Conservation (phyloP, 2,329 filamentous ascomycete genomes). For the Exophiala lecanii-corni region DNA sequence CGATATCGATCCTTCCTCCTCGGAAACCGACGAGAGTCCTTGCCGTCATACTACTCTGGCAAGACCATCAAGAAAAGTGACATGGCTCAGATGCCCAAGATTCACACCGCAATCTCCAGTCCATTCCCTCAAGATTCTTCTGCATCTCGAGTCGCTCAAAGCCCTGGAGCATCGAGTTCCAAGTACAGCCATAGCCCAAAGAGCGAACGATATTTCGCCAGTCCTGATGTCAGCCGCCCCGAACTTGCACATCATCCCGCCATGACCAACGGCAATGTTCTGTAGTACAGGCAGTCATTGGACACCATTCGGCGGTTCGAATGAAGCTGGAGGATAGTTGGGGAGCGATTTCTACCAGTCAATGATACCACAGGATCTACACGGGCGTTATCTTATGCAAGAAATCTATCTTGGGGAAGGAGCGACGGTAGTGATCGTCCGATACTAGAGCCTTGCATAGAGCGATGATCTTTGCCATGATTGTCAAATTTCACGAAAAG, state of each 20-base stretch:
- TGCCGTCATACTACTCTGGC: slow-evolving; percentile 34
- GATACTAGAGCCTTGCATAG: slow-evolving; percentile 8
- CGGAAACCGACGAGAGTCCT: slow-evolving; percentile 36
- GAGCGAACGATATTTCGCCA: slow-evolving; percentile 30
- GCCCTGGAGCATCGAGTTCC: slow-evolving; percentile 21
- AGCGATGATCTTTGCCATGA: not conserved
- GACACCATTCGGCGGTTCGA: slow-evolving; percentile 2
- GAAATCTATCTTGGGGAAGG: no score
- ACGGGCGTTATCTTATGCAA: slow-evolving; percentile 7
- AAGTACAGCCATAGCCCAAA: slow-evolving; percentile 25
- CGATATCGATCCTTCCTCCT: slow-evolving; percentile 40
- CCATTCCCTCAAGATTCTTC: slow-evolving; percentile 41
- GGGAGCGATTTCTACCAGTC: not conserved
- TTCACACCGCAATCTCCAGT: slow-evolving; percentile 52
- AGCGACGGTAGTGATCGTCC: no score
- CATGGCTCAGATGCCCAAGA: slow-evolving; percentile 29
- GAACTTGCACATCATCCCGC: slow-evolving; percentile 55
- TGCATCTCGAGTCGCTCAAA: slow-evolving; percentile 13
- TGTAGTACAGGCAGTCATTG: slow-evolving; percentile 11
- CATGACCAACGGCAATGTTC: slow-evolving; percentile 28
- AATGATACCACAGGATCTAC: slow-evolving; percentile 6
- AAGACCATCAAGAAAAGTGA: slow-evolving; percentile 31
- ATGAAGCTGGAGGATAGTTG: not conserved
- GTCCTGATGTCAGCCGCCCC: slow-evolving; percentile 45
- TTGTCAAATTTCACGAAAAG: slow-evolving; percentile 3